Percentiles rank a stretch among this genome's conserved stretches.
phyloP scores from a whole-genome alignment of 306 rosid genomes.

The Castanea sativa region DNA sequence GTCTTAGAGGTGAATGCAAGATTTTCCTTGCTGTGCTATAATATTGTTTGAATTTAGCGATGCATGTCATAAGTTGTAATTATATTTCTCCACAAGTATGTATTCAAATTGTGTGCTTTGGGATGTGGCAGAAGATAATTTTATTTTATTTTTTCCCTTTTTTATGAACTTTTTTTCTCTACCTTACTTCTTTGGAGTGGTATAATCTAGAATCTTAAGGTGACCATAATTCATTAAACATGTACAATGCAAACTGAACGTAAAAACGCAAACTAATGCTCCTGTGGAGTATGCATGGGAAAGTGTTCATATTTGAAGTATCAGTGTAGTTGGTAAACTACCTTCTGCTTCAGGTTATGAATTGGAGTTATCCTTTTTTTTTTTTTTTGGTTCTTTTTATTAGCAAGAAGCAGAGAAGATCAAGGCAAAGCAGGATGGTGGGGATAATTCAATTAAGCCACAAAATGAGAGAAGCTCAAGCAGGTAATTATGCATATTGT shows the following conservation, averaged over 20 bases:
- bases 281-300: neutral
- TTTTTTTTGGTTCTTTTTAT: constrained; percentile 7
- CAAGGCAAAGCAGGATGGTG: constrained; percentile 39
- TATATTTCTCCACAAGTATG: neutral
- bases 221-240: neutral
- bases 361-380: constrained; percentile 11
- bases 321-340: neutral
- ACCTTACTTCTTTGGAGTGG: neutral
- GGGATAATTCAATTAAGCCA: constrained; percentile 35
- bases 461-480: constrained; percentile 43
- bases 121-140: neutral
- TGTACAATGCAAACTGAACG: neutral
- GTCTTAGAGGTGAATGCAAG: too few species aligned
- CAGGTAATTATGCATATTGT: constrained; percentile 46
- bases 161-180: neutral
- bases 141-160: neutral
- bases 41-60: neutral
- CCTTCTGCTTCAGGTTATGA: constrained; percentile 15
- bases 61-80: neutral
- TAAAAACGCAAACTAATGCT: neutral
- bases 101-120: neutral
- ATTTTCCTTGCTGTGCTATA: neutral
- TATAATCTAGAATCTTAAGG: neutral
- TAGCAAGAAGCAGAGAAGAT: constrained; percentile 74
- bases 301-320: neutral